These are phyloP conservation scores for Cercospora sojina DNA, from an alignment of 2,329 filamentous ascomycete genomes.

Conservation along the genomic window DNA sequence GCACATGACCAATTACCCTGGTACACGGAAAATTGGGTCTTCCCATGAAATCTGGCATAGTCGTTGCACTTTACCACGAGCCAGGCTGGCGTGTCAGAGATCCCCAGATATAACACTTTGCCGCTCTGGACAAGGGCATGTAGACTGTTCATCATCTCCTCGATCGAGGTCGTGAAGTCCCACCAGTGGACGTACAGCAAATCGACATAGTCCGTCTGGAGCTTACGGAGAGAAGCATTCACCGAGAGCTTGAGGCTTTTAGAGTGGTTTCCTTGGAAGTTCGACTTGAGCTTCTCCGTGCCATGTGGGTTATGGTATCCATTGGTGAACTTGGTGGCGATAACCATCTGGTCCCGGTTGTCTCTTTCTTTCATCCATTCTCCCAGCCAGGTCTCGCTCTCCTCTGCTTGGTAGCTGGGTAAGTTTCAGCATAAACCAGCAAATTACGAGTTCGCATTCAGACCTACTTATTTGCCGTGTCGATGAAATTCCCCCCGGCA, in stretches of 20 bases:
- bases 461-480: slow-evolving; percentile 34
- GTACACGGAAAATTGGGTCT: slow-evolving; percentile 45
- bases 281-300: slow-evolving; percentile 24
- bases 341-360: slow-evolving; percentile 23
- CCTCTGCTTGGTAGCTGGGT: slow-evolving; percentile 38
- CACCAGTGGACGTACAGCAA: slow-evolving; percentile 51
- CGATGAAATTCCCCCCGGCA: slow-evolving; percentile 38
- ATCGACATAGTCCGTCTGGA: slow-evolving; percentile 69
- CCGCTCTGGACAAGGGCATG: slow-evolving; percentile 60
- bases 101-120: slow-evolving; percentile 67
- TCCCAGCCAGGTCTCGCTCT: slow-evolving; percentile 39
- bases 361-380: slow-evolving; percentile 33
- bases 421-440: too few relatives aligned
- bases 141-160: slow-evolving; percentile 67
- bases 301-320: slow-evolving; percentile 46
- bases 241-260: slow-evolving; percentile 60
- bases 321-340: slow-evolving; percentile 59
- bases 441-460: too few relatives aligned
- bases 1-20: slow-evolving; percentile 41
- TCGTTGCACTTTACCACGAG: slow-evolving; percentile 30
- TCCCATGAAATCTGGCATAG: slow-evolving; percentile 64
- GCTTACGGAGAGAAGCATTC: slow-evolving; percentile 45
- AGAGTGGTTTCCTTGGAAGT: slow-evolving; percentile 55
- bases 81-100: slow-evolving; percentile 70
- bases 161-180: slow-evolving; percentile 63